Percentiles rank a stretch among this genome's conserved stretches.
Conservation (phyloP, 2,329 filamentous ascomycete species). For the Talaromyces albobiverticillius region DNA sequence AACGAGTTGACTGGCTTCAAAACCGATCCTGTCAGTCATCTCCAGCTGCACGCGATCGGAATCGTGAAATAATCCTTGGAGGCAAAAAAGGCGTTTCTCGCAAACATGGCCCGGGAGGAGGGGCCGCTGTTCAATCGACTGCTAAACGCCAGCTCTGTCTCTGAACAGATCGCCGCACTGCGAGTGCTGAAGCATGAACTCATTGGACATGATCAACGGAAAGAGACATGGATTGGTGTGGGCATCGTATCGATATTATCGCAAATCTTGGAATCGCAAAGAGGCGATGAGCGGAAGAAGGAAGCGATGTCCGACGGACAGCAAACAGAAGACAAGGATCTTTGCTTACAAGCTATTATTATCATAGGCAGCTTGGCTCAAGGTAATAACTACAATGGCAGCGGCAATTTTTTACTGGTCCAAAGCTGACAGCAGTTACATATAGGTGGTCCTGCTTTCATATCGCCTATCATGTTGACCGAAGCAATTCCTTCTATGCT, state of each 20-base stretch:
- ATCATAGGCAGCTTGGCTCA: constrained; percentile 82
- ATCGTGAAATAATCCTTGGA: background rate
- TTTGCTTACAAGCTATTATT: constrained; percentile 75
- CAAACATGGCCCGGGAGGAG: constrained; percentile 54
- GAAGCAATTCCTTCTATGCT: constrained; percentile 68
- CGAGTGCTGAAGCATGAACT: constrained; percentile 82
- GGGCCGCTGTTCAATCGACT: constrained; percentile 57
- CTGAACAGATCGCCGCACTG: constrained; percentile 54
- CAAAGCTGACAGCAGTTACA: constrained; percentile 19
- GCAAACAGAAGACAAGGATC: constrained; percentile 60
- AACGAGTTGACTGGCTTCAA: background rate
- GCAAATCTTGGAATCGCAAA: constrained; percentile 48
- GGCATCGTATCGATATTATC: constrained; percentile 60
- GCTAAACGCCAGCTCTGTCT: constrained; percentile 48
- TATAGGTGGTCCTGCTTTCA: constrained; percentile 74
- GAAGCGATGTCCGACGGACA: constrained; percentile 20
- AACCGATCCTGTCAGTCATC: background rate
- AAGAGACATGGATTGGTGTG: constrained; percentile 70
- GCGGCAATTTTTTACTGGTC: no score
- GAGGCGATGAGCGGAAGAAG: constrained; percentile 32
- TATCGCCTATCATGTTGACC: constrained; percentile 69
- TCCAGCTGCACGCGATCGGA: background rate
- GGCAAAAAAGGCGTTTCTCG: background rate
- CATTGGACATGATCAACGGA: constrained; percentile 82
- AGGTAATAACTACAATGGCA: constrained; percentile 53